Base-by-base conservation (phyloP, 371 early-diverging fungal genomes). In the Syncephalastrum monosporum region DNA sequence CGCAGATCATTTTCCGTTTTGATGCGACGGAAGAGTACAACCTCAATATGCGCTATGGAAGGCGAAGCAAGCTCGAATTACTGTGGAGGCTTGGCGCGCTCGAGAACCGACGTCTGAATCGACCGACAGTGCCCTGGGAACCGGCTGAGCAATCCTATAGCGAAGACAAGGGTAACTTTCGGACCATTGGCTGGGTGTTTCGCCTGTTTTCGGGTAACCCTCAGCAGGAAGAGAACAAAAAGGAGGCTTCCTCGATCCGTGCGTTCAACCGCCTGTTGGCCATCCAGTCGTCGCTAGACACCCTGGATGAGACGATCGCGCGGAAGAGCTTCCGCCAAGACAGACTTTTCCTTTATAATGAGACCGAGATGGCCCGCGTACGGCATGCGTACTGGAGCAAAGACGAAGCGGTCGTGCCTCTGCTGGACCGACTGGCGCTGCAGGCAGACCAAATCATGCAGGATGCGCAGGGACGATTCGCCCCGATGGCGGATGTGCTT, bases 101-200 rank as follows among this genome's bases (percentile, higher is more conserved):
- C 55, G 82, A 83, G 46, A 74, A 74, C 33, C 69, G 79, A 27
- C 72, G 79, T 21, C 55, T 84, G n/a, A 82, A 81, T 53, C 68
- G 79, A 55, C 82, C 85, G 3, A 77, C 81, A 0, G 83, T 86
- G 5, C 83, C 84, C 7, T 86, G 86, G 86, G 86, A 86, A 49
- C 69, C 79, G 3, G 65, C 54, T 44, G 82, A 79, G 33, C 72
- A 83, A 16, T 67, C 74, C 12, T 77, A 77, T 27, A 75, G 79
- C 43, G 65, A 74, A 29, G 71, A 85, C 49, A 82, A 84, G 63
- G 82, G 80, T 8, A 77, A 84, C 25, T 87, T 82, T 52, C 82
- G 75, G 48, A 83, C 75, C n/a, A 79, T 86, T 13, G 84, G 87
- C 14, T 85, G 86, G 88, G 87, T 86, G 8, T 86, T 81, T 65